phyloP scores from a whole-genome alignment of 352 stramenopile species.

The Peronospora belbahrii region DNA sequence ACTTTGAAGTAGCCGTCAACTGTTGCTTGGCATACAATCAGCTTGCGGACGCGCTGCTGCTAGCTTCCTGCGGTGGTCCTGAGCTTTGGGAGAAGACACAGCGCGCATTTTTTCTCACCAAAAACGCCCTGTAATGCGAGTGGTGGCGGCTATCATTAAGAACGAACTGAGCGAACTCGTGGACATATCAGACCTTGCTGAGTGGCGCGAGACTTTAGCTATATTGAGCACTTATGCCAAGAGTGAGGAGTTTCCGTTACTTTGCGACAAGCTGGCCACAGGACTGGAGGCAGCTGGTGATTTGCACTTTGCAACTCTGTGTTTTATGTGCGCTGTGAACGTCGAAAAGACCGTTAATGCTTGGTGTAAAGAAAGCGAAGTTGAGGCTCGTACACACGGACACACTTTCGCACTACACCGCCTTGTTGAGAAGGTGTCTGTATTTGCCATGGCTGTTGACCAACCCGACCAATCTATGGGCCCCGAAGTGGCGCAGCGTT shows the following conservation, averaged over 20 bases:
- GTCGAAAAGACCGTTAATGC: slow-evolving; percentile 82
- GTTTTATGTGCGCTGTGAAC: slow-evolving; percentile 96
- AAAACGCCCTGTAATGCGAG: slow-evolving; percentile 90
- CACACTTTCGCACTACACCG: slow-evolving; percentile 88
- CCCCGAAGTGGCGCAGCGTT: slow-evolving; percentile 82
- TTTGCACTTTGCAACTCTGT: slow-evolving; percentile 88
- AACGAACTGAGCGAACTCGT: slow-evolving; percentile 82
- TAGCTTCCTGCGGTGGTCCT: slow-evolving; percentile 88
- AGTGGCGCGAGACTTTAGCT: slow-evolving; percentile 96
- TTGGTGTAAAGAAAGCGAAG: slow-evolving; percentile 87
- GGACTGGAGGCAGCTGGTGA: slow-evolving; percentile 89
- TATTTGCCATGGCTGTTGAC: slow-evolving; percentile 88
- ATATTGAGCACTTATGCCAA: slow-evolving; percentile 97
- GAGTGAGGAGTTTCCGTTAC: slow-evolving; percentile 92
- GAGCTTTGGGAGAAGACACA: slow-evolving; percentile 96
- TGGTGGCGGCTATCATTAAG: slow-evolving; percentile 95
- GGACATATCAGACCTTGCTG: slow-evolving; percentile 85
- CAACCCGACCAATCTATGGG: slow-evolving; percentile 81
- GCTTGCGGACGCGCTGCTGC: slow-evolving; percentile 92
- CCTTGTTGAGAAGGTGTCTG: slow-evolving; percentile 94
- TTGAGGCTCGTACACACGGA: slow-evolving; percentile 56
- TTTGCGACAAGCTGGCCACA: slow-evolving; percentile 92
- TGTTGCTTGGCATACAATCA: slow-evolving; percentile 94
- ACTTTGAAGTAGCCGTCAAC: slow-evolving; percentile 97
- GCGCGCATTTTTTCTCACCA: slow-evolving; percentile 90